A percentile compares a stretch with the other conserved stretches of the same genome.
Conservation (phyloP, 2,329 filamentous ascomycete species). For the Penicillium paneum region DNA sequence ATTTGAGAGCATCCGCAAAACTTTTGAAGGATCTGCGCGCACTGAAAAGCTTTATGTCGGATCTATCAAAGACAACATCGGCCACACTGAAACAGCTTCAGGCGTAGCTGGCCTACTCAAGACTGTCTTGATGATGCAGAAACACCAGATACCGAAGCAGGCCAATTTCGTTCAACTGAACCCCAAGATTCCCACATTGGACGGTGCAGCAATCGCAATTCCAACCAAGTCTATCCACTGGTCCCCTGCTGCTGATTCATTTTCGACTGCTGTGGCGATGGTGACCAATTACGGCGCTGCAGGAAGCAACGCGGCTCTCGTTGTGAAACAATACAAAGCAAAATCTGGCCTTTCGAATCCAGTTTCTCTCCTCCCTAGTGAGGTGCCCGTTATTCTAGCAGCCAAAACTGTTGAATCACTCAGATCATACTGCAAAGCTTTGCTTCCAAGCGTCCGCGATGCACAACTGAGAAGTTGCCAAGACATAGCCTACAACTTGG, state of each 20-base stretch:
- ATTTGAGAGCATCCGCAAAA: constrained; percentile 20
- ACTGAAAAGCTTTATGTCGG: constrained; percentile 15
- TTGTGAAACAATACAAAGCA: constrained; percentile 20
- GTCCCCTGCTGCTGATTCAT: background rate
- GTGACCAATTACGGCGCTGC: constrained; percentile 34
- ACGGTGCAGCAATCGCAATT: background rate
- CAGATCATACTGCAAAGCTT: background rate
- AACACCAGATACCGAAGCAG: background rate
- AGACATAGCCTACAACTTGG: background rate
- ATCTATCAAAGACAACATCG: constrained; percentile 29
- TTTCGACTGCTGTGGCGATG: constrained; percentile 16
- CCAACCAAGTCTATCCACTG: background rate
- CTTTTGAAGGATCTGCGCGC: constrained; percentile 14
- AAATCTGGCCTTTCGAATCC: background rate
- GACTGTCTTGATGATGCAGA: constrained; percentile 2
- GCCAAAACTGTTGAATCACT: background rate
- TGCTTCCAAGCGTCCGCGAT: background rate
- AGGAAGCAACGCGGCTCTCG: constrained; percentile 30
- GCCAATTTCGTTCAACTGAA: background rate
- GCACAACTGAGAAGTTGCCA: background rate
- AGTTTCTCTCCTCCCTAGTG: too few relatives aligned
- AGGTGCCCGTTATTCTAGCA: too few relatives aligned
- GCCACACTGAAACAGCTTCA: constrained; percentile 26
- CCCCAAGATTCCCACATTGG: background rate
- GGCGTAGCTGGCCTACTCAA: background rate